These are phyloP conservation scores for Austropuccinia psidii DNA, from an alignment of 1,284 basidiomycete genomes.

Conservation along the genomic window DNA sequence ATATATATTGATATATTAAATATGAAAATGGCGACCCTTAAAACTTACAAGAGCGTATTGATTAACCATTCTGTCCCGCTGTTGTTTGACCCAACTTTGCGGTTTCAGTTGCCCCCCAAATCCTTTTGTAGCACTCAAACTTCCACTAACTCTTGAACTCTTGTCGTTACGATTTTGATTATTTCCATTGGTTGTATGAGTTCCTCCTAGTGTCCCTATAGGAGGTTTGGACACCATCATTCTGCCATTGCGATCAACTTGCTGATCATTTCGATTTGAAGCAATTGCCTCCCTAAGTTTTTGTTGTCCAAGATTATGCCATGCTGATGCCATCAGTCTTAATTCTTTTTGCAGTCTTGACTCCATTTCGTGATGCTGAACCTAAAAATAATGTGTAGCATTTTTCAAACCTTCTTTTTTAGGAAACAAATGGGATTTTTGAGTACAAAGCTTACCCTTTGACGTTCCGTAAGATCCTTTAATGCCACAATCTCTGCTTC, in stretches of 20 bases:
- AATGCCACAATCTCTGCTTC: conserved; percentile 19
- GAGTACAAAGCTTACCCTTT: conserved; percentile 8
- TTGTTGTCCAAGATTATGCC: conserved; percentile 33
- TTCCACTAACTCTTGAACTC: not conserved
- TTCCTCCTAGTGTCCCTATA: not conserved
- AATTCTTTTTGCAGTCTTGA: conserved; percentile 18
- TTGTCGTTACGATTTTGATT: not conserved
- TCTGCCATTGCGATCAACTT: not conserved
- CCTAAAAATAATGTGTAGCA: too few species aligned
- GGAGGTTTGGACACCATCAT: not conserved
- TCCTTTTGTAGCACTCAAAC: not conserved
- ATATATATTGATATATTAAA: too few species aligned
- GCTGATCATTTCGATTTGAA: conserved; percentile 21
- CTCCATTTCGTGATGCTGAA: conserved; percentile 15
- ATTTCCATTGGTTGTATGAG: too few species aligned
- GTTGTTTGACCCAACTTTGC: conserved; percentile 36
- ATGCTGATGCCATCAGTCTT: conserved; percentile 27
- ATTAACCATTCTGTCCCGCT: conserved; percentile 24
- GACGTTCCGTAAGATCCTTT: conserved; percentile 24
- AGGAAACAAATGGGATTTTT: not conserved
- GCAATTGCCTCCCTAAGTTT: conserved; percentile 27
- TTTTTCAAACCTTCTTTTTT: too few species aligned
- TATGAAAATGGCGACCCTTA: too few species aligned
- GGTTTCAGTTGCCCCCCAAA: conserved; percentile 25
- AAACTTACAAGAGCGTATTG: conserved; percentile 26